phyloP scores from a whole-genome alignment of 1,284 basidiomycete genomes.

The Malassezia cuniculi region DNA sequence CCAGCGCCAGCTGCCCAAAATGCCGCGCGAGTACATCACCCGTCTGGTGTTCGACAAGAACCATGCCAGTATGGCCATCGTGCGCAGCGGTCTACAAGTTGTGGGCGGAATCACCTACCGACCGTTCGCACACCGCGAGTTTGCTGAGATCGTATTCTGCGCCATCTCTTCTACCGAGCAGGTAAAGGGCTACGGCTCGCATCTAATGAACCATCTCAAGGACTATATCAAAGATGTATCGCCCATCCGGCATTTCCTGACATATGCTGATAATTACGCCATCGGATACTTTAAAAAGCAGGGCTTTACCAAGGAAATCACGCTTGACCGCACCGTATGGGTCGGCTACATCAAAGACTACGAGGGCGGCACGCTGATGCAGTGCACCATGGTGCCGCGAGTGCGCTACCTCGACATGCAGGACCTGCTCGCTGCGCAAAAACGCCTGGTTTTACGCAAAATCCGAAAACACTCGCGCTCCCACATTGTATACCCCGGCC shows the following conservation, averaged over 20 bases:
- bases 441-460: constrained; percentile 60
- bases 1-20: constrained; percentile 93
- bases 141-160: constrained; percentile 98
- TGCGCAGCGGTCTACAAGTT: constrained; percentile 86
- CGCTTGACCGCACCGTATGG: constrained; percentile 77
- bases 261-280: constrained; percentile 97
- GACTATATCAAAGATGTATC: constrained; percentile 71
- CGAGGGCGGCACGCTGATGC: constrained; percentile 99
- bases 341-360: constrained; percentile 99
- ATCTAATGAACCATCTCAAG: constrained; percentile 98
- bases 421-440: constrained; percentile 66
- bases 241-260: constrained; percentile 82
- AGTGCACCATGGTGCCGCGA: constrained; percentile 79
- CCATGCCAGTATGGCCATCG: constrained; percentile 81
- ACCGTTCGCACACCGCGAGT: constrained; percentile 83
- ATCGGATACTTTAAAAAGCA: constrained; percentile 99
- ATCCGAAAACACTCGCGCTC: constrained; percentile 76
- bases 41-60: constrained; percentile 85
- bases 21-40: constrained; percentile 97
- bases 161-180: constrained; percentile 92
- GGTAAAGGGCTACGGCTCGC: constrained; percentile 95
- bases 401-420: constrained; percentile 78
- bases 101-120: constrained; percentile 96
- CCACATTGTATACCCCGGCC: constrained; percentile 70
- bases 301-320: constrained; percentile 86